Evolutionary conservation across 2,329 filamentous ascomycete species (phyloP).

Genomic region (Fusarium praegraminearum): DNA sequence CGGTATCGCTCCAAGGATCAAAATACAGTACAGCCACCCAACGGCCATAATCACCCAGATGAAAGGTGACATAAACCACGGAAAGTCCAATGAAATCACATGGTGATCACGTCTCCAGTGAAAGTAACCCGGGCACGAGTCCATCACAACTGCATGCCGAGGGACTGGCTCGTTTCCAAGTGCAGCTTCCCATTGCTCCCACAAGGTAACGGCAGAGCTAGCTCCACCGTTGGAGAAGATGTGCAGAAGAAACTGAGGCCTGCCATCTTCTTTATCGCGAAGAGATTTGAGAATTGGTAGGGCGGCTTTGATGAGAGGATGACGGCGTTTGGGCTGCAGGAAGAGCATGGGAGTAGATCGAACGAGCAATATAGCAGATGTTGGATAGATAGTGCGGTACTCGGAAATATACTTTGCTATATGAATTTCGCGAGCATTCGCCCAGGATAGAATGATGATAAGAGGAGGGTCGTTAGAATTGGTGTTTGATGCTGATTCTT

Average conservation of each 20-base stretch:
- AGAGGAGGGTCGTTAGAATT: constrained; percentile 56
- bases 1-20: constrained; percentile 47
- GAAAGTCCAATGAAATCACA: constrained; percentile 54
- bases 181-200: constrained; percentile 31
- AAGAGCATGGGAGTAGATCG: constrained; percentile 56
- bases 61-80: constrained; percentile 51
- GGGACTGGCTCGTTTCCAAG: constrained; percentile 51
- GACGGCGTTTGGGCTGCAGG: constrained; percentile 50
- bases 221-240: constrained; percentile 66
- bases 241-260: constrained; percentile 58
- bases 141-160: constrained; percentile 59
- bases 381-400: constrained; percentile 60
- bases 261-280: constrained; percentile 41
- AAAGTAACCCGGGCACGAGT: constrained; percentile 63
- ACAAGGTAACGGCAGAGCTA: constrained; percentile 55
- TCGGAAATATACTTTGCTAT: constrained; percentile 64
- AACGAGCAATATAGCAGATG: constrained; percentile 60
- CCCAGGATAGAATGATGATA: constrained; percentile 63
- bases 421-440: constrained; percentile 63
- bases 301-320: constrained; percentile 54
- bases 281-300: constrained; percentile 54
- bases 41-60: constrained; percentile 52
- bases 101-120: constrained; percentile 55
- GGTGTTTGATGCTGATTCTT: background rate
- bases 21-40: constrained; percentile 51